Evolutionary conservation across 441 rosid genomes (phyloP), one percentile per base, ranked within the genome.

Genomic region (Brassica hybrid): DNA sequence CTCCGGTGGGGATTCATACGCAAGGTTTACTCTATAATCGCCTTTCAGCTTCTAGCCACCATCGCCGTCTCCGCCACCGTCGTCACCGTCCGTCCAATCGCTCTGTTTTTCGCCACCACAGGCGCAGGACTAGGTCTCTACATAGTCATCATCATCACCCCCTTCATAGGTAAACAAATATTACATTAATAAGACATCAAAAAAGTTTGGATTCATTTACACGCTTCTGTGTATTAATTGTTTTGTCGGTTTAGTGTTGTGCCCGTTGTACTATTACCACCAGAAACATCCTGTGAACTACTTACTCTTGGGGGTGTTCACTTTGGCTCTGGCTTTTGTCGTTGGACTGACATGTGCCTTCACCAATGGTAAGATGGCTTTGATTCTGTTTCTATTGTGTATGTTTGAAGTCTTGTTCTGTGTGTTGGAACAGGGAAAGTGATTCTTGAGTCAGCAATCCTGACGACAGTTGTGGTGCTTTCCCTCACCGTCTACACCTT

Each of bases 261-360:
- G 92, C 48, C 97, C 98, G 13, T 67, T 93, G 83, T 91, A 82
- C 60, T 89, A 82, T 77, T 93, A 91, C 71, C 89, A 90, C 76
- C 94, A 90, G 89, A 87, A 70, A 82, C 97, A 93, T 86, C 98
- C 98, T 6, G 90, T 93, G 79, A 93, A 93, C 61, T 93, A 90
- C 76, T 76, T 93, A 17, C 86, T 93, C 18, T 90, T 93, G 3
- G 94, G 87, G 65, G 36, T 89, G 72, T 93, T 93, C 75, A 91
- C 95, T 6, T 13, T 90, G 58, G 73, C 87, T 62, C 85, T 91
- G 4, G 89, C 94, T 9, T 90, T 91, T 76, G 88, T 81, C 0
- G 86, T 93, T 75, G 98, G 98, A 56, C 73, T 93, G 75, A 91
- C 93, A 10, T 93, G 97, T 71, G 90, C 98, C 1, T 93, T 87